Percentiles rank a stretch among this genome's conserved stretches.
Conservation (phyloP, 169 alveolate genomes). For the Eimeria nieschulzi region DNA sequence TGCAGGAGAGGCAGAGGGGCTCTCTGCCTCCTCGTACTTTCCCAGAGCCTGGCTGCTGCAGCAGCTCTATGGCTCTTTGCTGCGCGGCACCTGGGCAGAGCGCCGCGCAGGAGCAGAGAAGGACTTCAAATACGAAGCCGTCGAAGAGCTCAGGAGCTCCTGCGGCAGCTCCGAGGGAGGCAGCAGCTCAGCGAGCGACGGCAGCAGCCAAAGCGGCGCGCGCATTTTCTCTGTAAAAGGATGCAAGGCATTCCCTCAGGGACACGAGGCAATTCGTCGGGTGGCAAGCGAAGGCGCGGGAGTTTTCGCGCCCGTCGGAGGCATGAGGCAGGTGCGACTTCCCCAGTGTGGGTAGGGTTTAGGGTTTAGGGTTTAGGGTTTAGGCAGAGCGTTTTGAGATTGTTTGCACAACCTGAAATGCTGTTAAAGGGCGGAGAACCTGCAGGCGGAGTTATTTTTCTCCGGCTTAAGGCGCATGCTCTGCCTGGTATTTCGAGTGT, state of each 20-base stretch:
- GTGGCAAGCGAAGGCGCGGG: constrained; percentile 39
- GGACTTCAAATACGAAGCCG: background rate
- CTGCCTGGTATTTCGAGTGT: background rate
- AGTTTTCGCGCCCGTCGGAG: constrained; percentile 33
- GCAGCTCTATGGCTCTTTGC: constrained; percentile 45
- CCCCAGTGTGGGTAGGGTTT: background rate
- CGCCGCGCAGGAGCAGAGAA: constrained; percentile 12
- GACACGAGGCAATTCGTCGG: constrained; percentile 10
- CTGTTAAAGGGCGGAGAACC: background rate
- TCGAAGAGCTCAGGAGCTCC: background rate
- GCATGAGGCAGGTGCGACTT: constrained; percentile 27
- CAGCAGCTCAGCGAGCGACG: background rate
- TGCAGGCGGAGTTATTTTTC: background rate
- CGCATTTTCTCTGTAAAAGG: background rate
- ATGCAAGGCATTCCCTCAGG: background rate
- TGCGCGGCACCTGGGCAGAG: constrained; percentile 40
- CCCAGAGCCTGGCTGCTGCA: constrained; percentile 54
- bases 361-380: background rate
- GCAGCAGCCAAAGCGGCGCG: background rate
- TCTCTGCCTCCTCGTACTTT: constrained; percentile 26
- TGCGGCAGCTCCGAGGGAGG: constrained; percentile 7
- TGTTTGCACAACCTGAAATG: too few species aligned
- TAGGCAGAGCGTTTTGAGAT: background rate
- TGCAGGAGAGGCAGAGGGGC: constrained; percentile 25
- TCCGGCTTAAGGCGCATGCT: background rate